Percentiles rank a stretch among this genome's conserved stretches.
These are phyloP conservation scores for Penicillium brasilianum DNA, from an alignment of 2,329 filamentous ascomycete species.

Conservation along the genomic window DNA sequence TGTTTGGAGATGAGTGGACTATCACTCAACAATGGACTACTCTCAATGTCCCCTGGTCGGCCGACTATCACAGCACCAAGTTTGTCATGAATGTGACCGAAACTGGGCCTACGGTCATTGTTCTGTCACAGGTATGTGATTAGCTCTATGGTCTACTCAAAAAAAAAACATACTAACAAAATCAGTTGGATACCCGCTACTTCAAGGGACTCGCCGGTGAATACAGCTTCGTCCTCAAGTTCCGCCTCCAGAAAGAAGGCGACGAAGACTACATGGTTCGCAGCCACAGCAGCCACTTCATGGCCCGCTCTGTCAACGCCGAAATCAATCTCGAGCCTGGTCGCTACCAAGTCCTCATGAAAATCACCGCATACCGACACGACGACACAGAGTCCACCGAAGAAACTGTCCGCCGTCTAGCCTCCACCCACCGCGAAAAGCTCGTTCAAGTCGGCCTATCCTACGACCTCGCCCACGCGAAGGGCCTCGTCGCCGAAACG, in stretches of 20 bases:
- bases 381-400: conserved; percentile 61
- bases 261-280: conserved; percentile 65
- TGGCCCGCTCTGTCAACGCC: conserved; percentile 76
- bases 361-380: conserved; percentile 69
- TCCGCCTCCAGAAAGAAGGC: conserved; percentile 64
- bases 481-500: conserved; percentile 48
- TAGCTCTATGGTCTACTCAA: too few species aligned
- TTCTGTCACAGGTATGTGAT: conserved; percentile 60
- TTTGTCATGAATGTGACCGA: conserved; percentile 61
- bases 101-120: conserved; percentile 60
- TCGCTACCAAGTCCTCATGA: conserved; percentile 75
- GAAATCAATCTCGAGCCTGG: conserved; percentile 77
- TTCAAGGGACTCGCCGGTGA: conserved; percentile 62
- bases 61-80: conserved; percentile 65
- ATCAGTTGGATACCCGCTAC: conserved; percentile 63
- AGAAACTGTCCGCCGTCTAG: conserved; percentile 69
- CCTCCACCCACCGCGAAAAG: conserved; percentile 70
- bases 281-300: conserved; percentile 61
- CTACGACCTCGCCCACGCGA: conserved; percentile 54
- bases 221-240: conserved; percentile 63
- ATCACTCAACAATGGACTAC: conserved; percentile 67
- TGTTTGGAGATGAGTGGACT: conserved; percentile 66
- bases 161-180: conserved; percentile 26
- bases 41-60: conserved; percentile 64
- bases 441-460: conserved; percentile 58